Evolutionary conservation across 371 early-diverging fungal species (phyloP).

Genomic region (Hamiltosporidium magnivora): DNA sequence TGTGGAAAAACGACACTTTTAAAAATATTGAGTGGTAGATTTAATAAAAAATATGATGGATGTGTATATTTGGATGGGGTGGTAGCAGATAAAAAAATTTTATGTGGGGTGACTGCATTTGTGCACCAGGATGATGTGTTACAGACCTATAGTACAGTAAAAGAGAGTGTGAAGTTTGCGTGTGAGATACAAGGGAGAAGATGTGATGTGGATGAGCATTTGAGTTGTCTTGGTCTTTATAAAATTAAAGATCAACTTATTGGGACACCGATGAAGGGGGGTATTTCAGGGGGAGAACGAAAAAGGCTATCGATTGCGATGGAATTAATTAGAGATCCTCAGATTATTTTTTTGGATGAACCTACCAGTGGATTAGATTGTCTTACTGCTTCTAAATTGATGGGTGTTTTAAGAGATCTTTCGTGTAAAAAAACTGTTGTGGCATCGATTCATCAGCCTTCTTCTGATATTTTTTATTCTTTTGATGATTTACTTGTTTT

Average conservation of each 20-base stretch:
- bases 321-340: slow-evolving; percentile 56
- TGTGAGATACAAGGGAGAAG: slow-evolving; percentile 6
- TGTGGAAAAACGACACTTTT: slow-evolving; percentile 53
- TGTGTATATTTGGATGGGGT: slow-evolving; percentile 68
- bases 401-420: slow-evolving; percentile 57
- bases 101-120: slow-evolving; percentile 43
- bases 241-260: slow-evolving; percentile 13
- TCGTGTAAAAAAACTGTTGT: neutral
- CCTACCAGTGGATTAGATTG: slow-evolving; percentile 69
- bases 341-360: slow-evolving; percentile 58
- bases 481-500: slow-evolving; percentile 43
- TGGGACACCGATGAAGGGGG: slow-evolving; percentile 1
- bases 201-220: slow-evolving; percentile 6
- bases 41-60: slow-evolving; percentile 56
- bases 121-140: slow-evolving; percentile 59
- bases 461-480: slow-evolving; percentile 33
- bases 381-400: slow-evolving; percentile 61
- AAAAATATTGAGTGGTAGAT: slow-evolving; percentile 19
- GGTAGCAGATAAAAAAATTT: slow-evolving; percentile 42
- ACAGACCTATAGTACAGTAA: slow-evolving; percentile 50
- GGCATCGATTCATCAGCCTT: slow-evolving; percentile 39
- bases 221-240: slow-evolving; percentile 24
- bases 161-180: slow-evolving; percentile 44
- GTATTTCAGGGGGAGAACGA: slow-evolving; percentile 68
- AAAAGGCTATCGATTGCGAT: slow-evolving; percentile 70